A percentile compares a stretch with the other conserved stretches of the same genome.
Evolutionary conservation across 768 basidiomycete genomes (phyloP).

Genomic region (Auricularia cornea): DNA sequence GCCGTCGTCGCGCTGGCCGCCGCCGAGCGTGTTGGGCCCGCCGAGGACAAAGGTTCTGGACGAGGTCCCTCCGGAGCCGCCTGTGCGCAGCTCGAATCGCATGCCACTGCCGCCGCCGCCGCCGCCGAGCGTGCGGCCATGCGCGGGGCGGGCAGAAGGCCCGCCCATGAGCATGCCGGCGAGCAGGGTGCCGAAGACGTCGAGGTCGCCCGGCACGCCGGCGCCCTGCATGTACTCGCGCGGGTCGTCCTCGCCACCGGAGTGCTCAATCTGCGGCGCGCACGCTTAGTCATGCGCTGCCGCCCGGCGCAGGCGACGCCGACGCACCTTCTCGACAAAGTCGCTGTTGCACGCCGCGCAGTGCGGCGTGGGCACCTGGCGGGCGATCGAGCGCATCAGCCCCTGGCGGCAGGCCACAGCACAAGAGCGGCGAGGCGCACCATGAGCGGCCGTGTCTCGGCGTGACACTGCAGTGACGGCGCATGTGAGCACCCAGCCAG

Average conservation of each 20-base stretch:
- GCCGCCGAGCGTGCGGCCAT: background rate
- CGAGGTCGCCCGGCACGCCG: slow-evolving; percentile 13
- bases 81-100: slow-evolving; percentile 24
- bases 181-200: background rate
- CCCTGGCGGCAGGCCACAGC: slow-evolving; percentile 10
- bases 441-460: slow-evolving; percentile 85
- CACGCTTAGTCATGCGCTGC: background rate
- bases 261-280: slow-evolving; percentile 58
- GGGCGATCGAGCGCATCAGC: slow-evolving; percentile 1
- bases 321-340: slow-evolving; percentile 66
- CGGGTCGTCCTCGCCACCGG: slow-evolving; percentile 52
- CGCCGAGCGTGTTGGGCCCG: slow-evolving; percentile 20
- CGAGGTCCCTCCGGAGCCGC: slow-evolving; percentile 14
- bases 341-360: slow-evolving; percentile 75
- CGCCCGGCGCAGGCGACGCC: background rate
- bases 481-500: background rate
- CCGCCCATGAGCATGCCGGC: background rate
- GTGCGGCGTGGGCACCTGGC: slow-evolving; percentile 68
- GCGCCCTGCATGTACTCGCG: slow-evolving; percentile 45
- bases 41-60: slow-evolving; percentile 32
- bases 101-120: slow-evolving; percentile 1
- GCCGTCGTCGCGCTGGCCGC: slow-evolving; percentile 22
- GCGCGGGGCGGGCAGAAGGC: background rate
- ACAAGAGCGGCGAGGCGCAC: slow-evolving; percentile 30
- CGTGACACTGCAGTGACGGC: slow-evolving; percentile 51